Base-by-base conservation (phyloP, 768 basidiomycete species). In the Russula brevipes region DNA sequence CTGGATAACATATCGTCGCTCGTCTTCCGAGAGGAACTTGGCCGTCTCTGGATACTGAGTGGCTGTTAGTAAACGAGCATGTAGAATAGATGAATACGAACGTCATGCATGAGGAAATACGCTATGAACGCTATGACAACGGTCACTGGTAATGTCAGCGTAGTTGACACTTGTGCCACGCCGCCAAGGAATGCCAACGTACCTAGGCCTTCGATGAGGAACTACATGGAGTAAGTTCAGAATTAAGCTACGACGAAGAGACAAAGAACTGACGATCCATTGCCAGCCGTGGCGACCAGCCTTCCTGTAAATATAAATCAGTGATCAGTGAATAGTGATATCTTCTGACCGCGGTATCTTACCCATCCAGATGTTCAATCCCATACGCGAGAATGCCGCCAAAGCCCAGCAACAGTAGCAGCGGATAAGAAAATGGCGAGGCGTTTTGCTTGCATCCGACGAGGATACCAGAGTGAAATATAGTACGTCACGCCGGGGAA, bases 381-480 rank as follows among this genome's bases (percentile, higher is more conserved):
- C 72, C 80, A 67, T 69, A 82, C 59, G 82, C 82, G 36, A 71
- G 75, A 51, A 83, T 68, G 38, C 82, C 82, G 52, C 82, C 81
- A 70, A 75, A 66, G 75, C 72, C 78, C 77, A n/a, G 84, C 80
- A 41, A 82, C 69, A 2, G 83, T 85, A 11, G 84, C 83, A 41
- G 84, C 83, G 19, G 81, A 81, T 70, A 85, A 85, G 76, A 87
- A 86, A 41, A 87, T 75, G 4, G 85, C 83, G 59, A 85, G 79
- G 33, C 85, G 80, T 68, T 73, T 74, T 17, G 81, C 84, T 49
- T 85, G 80, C 68, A 87, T 85, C 57, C 74, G 74, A 42, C 81
- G 76, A 10, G 82, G 78, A 69, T 89, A 83, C 85, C 85, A 87
- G 54, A 83, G 71, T 11, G 82, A 83, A 49, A 85, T 73, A 46